These are phyloP conservation scores for Boletus subparvulus DNA, from an alignment of 768 basidiomycete species.

Conservation along the genomic window DNA sequence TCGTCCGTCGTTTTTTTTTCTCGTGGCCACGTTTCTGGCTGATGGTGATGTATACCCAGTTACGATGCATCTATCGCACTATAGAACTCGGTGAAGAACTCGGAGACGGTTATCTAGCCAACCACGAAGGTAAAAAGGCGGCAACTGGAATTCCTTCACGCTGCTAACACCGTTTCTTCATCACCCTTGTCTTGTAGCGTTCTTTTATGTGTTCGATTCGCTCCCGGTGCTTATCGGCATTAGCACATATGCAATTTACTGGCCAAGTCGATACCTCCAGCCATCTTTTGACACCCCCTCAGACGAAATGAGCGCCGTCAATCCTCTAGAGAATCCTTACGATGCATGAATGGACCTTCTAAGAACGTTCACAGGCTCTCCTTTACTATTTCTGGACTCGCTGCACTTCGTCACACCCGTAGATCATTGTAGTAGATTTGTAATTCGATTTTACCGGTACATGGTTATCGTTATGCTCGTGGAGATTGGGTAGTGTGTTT, in stretches of 20 bases:
- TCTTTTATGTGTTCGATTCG: conserved; percentile 31
- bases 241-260: conserved; percentile 21
- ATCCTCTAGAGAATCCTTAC: neutral
- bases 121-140: conserved; percentile 25
- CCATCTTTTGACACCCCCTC: neutral
- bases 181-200: conserved; percentile 12
- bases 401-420: neutral
- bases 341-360: neutral
- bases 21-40: neutral
- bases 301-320: neutral
- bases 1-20: conserved; percentile 17
- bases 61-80: conserved; percentile 33
- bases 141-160: neutral
- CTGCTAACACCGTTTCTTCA: no score
- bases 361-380: neutral
- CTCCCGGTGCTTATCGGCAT: conserved; percentile 30
- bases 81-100: conserved; percentile 20
- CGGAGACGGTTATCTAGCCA: conserved; percentile 17
- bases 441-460: no score
- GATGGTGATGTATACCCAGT: neutral
- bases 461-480: no score
- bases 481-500: no score
- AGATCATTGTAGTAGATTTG: neutral
- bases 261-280: conserved; percentile 29
- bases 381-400: neutral